These are phyloP conservation scores for Calvatia gigantea DNA, from an alignment of 768 basidiomycete species.

Conservation along the genomic window DNA sequence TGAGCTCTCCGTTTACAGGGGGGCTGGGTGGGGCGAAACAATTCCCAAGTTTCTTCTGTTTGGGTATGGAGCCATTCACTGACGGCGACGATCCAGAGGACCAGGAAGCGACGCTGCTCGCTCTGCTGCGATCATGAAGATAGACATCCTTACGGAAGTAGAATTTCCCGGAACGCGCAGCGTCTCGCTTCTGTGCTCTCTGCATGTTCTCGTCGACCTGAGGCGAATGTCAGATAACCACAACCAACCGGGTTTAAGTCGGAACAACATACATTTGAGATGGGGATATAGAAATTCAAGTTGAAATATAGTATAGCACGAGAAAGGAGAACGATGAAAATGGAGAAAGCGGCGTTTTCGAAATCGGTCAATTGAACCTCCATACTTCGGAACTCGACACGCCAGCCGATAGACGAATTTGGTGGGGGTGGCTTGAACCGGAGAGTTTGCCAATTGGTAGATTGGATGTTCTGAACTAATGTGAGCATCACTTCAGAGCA, in stretches of 20 bases:
- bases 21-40: conserved; percentile 65
- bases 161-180: conserved; percentile 71
- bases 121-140: conserved; percentile 43
- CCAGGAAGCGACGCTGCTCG: conserved; percentile 46
- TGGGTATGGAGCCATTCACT: conserved; percentile 34
- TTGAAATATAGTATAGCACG: conserved; percentile 90
- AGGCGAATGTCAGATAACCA: not conserved
- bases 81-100: conserved; percentile 36
- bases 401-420: conserved; percentile 91
- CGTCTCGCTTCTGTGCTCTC: conserved; percentile 82
- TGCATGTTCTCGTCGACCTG: conserved; percentile 98
- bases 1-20: conserved; percentile 27
- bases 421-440: conserved; percentile 98
- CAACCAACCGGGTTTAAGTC: not conserved
- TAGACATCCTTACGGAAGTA: conserved; percentile 88
- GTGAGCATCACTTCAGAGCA: not conserved
- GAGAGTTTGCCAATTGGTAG: conserved; percentile 99
- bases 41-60: conserved; percentile 67
- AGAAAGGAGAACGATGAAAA: conserved; percentile 93
- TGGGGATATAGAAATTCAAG: conserved; percentile 94
- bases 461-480: conserved; percentile 85
- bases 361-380: conserved; percentile 99
- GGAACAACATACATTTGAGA: conserved; percentile 70
- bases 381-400: conserved; percentile 98
- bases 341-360: conserved; percentile 95